A percentile compares a stretch with the other conserved stretches of the same genome.
phyloP scores from a whole-genome alignment of 2,329 filamentous ascomycete species.

The Trichoderma citrinoviride region DNA sequence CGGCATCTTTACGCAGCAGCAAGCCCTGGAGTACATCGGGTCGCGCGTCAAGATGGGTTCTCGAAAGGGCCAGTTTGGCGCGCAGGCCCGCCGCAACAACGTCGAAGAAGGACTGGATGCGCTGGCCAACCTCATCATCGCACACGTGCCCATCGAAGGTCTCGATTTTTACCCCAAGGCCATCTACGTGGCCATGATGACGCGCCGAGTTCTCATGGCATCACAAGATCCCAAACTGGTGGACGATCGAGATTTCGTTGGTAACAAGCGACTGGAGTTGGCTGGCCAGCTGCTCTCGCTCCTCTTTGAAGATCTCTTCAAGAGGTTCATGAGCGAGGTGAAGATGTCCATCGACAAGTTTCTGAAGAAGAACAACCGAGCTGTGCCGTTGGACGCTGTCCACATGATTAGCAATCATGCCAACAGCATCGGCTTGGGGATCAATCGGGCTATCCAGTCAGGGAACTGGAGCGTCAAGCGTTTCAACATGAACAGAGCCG shows the following conservation, averaged over 20 bases:
- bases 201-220: constrained; percentile 91
- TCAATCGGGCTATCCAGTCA: constrained; percentile 94
- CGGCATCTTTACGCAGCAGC: constrained; percentile 87
- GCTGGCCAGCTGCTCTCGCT: constrained; percentile 92
- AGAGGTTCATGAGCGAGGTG: constrained; percentile 84
- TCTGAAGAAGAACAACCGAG: constrained; percentile 87
- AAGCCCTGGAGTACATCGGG: constrained; percentile 91
- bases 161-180: constrained; percentile 97
- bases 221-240: constrained; percentile 85
- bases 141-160: constrained; percentile 87
- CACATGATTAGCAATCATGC: constrained; percentile 81
- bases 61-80: constrained; percentile 54
- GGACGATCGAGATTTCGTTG: constrained; percentile 95
- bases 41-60: constrained; percentile 83
- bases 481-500: constrained; percentile 97
- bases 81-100: constrained; percentile 67
- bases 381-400: constrained; percentile 82
- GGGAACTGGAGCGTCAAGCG: constrained; percentile 98
- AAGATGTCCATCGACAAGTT: constrained; percentile 95
- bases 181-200: constrained; percentile 95
- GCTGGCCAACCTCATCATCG: constrained; percentile 86
- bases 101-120: constrained; percentile 92
- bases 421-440: constrained; percentile 83
- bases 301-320: constrained; percentile 96
- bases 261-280: constrained; percentile 93